A percentile compares a stretch with the other conserved stretches of the same genome.
These are phyloP conservation scores for Eleusine indica DNA, from an alignment of 176 grass and related monocot genomes.

Conservation along the genomic window DNA sequence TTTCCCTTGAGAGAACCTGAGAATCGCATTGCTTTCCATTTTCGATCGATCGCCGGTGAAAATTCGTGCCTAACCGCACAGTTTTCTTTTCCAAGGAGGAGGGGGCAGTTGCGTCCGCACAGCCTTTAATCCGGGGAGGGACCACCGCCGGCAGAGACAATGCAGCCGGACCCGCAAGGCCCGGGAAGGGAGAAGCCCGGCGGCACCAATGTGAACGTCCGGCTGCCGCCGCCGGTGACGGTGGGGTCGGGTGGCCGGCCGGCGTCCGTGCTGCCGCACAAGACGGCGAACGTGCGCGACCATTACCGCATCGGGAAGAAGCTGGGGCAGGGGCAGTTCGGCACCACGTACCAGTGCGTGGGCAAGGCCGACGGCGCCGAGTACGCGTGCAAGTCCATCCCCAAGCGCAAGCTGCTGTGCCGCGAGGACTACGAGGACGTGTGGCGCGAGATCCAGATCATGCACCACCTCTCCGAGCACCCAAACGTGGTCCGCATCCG, in stretches of 20 bases:
- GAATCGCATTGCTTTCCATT: slow-evolving; percentile 10
- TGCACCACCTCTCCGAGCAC: slow-evolving; percentile 98
- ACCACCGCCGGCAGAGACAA: slow-evolving; percentile 21
- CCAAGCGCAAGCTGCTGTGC: slow-evolving; percentile 95
- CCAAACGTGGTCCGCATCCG: slow-evolving; percentile 85
- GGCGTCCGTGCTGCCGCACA: slow-evolving; percentile 79
- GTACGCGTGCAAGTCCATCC: slow-evolving; percentile 97
- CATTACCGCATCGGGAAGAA: slow-evolving; percentile 95
- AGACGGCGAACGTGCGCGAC: slow-evolving; percentile 82
- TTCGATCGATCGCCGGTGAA: slow-evolving; percentile 13
- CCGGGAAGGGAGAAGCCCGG: slow-evolving; percentile 38
- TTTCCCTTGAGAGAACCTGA: slow-evolving; percentile 1
- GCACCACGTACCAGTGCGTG: slow-evolving; percentile 93
- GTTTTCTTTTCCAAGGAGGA: slow-evolving; percentile 19
- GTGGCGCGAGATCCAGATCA: slow-evolving; percentile 99
- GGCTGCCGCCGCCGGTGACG: slow-evolving; percentile 51
- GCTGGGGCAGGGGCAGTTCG: slow-evolving; percentile 96
- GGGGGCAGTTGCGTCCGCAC: not conserved
- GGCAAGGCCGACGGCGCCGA: slow-evolving; percentile 64
- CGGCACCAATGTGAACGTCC: slow-evolving; percentile 34
- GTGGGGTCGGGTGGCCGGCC: slow-evolving; percentile 39
- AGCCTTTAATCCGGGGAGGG: slow-evolving; percentile 36
- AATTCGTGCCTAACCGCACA: slow-evolving; percentile 9
- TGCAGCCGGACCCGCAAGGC: slow-evolving; percentile 63
- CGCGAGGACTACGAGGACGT: slow-evolving; percentile 95